Base-by-base conservation (phyloP, 202 grass and related monocot species). In the Hordeum pubiflorum region DNA sequence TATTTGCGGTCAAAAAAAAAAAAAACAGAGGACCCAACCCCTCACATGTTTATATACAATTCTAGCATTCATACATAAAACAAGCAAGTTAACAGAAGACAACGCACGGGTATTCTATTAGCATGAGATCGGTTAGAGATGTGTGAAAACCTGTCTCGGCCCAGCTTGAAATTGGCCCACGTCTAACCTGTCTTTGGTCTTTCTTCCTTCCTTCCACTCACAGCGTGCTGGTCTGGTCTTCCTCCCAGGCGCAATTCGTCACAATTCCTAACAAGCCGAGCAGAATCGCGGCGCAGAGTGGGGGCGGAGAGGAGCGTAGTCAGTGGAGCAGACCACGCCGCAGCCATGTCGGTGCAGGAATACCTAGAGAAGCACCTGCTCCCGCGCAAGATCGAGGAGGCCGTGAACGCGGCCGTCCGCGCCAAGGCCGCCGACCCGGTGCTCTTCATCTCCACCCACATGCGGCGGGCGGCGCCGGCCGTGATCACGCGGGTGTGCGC, bases 401-500 rank as follows among this genome's bases (percentile, higher is more conserved):
- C 96, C 63, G 96, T 99, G 80, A 99, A 99, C 87, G 96, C 96
- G 40, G 96, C 96, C 36, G 92, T 99, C 83, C 88, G 92, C 74
- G 90, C 92, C 63, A 99, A 93, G 83, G 66, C 85, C 44, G 55
- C 84, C 38, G 89, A 93, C 80, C 92, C 96, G 63, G 87, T 89
- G 66, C 92, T 95, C 43, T 95, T 91, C 80, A 95, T 99, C 80
- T 90, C 96, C 27, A 89, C 81, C 81, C 96, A 98, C 88, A 98
- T 98, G 92, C 86, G 89, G 43, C 93, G 85, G 76, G 85, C 90
- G 32, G 90, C 76, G 38, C 86, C 86, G 14, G 79, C 96, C 31
- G 92, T 93, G 86, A 98, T 98, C 84, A 98, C 89, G 10, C 88
- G 79, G 80, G 90, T 98, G 63, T 87, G 88, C 17, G 96, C 96